Base-by-base conservation (phyloP, 2,329 filamentous ascomycete genomes). In the Penicillium sp. region DNA sequence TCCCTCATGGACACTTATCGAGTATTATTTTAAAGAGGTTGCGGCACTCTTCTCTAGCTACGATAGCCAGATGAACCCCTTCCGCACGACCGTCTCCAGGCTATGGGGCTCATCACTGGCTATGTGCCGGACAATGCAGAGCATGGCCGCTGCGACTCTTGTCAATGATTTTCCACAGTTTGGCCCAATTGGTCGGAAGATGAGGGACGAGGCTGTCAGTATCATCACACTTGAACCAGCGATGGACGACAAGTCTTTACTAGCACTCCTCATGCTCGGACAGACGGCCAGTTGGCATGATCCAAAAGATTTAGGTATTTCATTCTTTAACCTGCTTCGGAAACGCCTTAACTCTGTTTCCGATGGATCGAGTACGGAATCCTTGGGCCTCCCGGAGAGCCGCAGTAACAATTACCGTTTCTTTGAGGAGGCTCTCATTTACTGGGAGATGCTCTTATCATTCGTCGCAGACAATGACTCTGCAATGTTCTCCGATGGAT, bases 1-100 rank as follows among this genome's bases (percentile, higher is more conserved):
- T 47, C 74, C 80, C 19, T 80, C 82, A 3, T 84, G 82, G 47
- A 79, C 83, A 46, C 73, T 87, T 16, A 81, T 87, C 10, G 83
- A 86, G 48, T 85, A 87, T 62, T 87, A 87, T 63, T 87, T 87
- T 72, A 82, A 83, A 63, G 83, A 86, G 57, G 83, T 87, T 3
- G 85, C 83, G 49, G 80, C 78, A 3, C 71, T 87, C 10, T 87
- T 85, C 68, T 87, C 85, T n/a, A 85, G 82, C 57, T 88, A 86
- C 63, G 85, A 87, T 68, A 86, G 84, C 21, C 76, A 79, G 13
- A 77, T 86, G 62, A 88, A 87, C 62, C 84, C 84, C 0, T 87
- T 87, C 61, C 76, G 85, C 37, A 82, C 81, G 1, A 83, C 84
- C 0, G 82, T 87, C 13, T 80, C 79, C 4, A 80, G 81, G 22